phyloP scores from a whole-genome alignment of 805 yeast genomes.

The Lachancea fermentati region DNA sequence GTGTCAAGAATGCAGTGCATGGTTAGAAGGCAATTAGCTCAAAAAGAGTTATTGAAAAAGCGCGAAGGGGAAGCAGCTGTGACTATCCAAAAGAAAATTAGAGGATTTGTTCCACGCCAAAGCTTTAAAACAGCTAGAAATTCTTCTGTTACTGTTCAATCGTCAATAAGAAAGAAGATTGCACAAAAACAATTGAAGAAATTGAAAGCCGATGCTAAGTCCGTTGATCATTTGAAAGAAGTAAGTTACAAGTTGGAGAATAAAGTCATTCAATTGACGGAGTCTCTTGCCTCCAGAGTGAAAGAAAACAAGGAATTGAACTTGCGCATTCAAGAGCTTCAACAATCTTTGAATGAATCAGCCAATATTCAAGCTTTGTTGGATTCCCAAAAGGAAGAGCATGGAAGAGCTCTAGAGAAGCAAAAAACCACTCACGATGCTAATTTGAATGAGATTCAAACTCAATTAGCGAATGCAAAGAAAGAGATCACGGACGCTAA shows the following conservation, averaged over 20 bases:
- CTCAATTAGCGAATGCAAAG: conserved; percentile 50
- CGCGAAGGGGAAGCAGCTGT: conserved; percentile 61
- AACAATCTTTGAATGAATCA: conserved; percentile 48
- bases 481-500: conserved; percentile 53
- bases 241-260: conserved; percentile 91
- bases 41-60: conserved; percentile 45
- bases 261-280: conserved; percentile 94
- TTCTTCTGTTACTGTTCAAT: conserved; percentile 68
- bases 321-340: conserved; percentile 50
- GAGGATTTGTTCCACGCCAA: conserved; percentile 61
- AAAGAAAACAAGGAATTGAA: conserved; percentile 75
- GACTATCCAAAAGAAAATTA: conserved; percentile 64
- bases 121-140: conserved; percentile 41
- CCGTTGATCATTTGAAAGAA: conserved; percentile 83
- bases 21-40: conserved; percentile 46
- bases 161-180: conserved; percentile 65
- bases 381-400: conserved; percentile 50
- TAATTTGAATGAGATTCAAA: conserved; percentile 46
- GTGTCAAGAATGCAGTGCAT: conserved; percentile 44
- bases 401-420: conserved; percentile 40
- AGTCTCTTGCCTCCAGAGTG: conserved; percentile 69
- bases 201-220: conserved; percentile 82
- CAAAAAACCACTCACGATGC: conserved; percentile 44
- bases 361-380: conserved; percentile 47
- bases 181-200: conserved; percentile 62